Percentiles rank a stretch among this genome's conserved stretches.
Evolutionary conservation across 2,329 filamentous ascomycete genomes (phyloP).

Genomic region (Colletotrichum sp.): DNA sequence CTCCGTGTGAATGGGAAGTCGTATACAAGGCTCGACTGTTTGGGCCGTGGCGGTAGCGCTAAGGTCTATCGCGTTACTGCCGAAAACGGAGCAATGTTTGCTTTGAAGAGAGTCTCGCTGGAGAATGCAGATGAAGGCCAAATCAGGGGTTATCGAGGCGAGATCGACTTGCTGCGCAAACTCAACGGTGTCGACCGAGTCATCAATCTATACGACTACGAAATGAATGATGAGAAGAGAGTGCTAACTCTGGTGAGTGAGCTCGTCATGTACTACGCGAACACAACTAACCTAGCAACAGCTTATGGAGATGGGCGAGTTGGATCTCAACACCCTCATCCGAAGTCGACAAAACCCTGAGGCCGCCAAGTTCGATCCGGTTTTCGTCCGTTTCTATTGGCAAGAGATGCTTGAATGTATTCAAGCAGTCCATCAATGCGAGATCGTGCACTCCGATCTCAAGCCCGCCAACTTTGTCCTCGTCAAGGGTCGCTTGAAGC

Average conservation of each 20-base stretch:
- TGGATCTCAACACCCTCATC: conserved; percentile 88
- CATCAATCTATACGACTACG: conserved; percentile 88
- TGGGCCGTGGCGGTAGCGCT: conserved; percentile 90
- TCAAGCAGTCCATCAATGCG: conserved; percentile 83
- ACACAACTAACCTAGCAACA: conserved; percentile 35
- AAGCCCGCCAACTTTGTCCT: conserved; percentile 98
- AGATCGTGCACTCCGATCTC: conserved; percentile 95
- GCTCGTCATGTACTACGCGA: not conserved
- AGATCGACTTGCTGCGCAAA: conserved; percentile 89
- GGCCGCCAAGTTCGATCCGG: conserved; percentile 79
- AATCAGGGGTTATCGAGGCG: conserved; percentile 88
- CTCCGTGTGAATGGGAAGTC: conserved; percentile 89
- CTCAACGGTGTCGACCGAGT: conserved; percentile 87
- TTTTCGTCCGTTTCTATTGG: conserved; percentile 98
- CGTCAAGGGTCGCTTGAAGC: conserved; percentile 86
- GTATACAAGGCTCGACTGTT: conserved; percentile 87
- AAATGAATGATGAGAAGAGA: conserved; percentile 92
- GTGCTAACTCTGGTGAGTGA: conserved; percentile 77
- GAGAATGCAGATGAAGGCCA: conserved; percentile 87
- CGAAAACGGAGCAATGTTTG: conserved; percentile 95
- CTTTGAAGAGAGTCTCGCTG: conserved; percentile 89
- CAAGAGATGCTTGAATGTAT: conserved; percentile 99
- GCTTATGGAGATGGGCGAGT: conserved; percentile 97
- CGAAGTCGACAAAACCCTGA: conserved; percentile 74
- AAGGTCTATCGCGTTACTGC: conserved; percentile 97